Conservation (phyloP, 257 asterid species). For the Agastache rugosa region DNA sequence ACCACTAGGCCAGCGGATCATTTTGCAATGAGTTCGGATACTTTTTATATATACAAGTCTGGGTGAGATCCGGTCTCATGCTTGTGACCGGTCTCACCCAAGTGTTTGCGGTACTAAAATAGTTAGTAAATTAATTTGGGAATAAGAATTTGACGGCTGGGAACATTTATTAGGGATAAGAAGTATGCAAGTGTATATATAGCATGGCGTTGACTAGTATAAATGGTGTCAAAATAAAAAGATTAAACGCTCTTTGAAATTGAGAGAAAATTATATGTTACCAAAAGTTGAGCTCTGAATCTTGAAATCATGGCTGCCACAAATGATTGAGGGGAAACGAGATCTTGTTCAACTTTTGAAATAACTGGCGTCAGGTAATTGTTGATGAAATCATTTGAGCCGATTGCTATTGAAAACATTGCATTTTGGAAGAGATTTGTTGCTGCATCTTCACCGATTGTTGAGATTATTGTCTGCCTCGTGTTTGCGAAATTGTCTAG, state of each 20-base stretch:
- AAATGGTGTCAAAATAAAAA: too few species aligned
- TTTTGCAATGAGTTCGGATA: too few species aligned
- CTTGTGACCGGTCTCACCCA: too few species aligned
- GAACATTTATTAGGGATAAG: too few species aligned
- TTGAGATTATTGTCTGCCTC: slow-evolving; percentile 56
- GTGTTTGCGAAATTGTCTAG: slow-evolving; percentile 79
- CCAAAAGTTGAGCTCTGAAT: slow-evolving; percentile 61
- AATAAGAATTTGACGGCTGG: too few species aligned
- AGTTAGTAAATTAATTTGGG: too few species aligned
- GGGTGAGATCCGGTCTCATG: too few species aligned
- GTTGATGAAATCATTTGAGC: slow-evolving; percentile 85
- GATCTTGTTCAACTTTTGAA: slow-evolving; percentile 44
- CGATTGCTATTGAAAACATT: slow-evolving; percentile 64
- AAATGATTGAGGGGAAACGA: slow-evolving; percentile 56
- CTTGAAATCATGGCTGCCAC: slow-evolving; percentile 66
- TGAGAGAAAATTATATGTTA: slow-evolving; percentile 23
- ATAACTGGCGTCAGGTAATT: slow-evolving; percentile 61
- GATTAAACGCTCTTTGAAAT: neutral
- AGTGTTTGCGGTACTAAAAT: too few species aligned
- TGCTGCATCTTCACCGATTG: slow-evolving; percentile 48
- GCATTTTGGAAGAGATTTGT: slow-evolving; percentile 45
- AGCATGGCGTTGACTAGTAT: too few species aligned
- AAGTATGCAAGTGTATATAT: too few species aligned
- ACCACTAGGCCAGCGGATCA: too few species aligned
- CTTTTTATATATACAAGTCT: too few species aligned